phyloP scores from a whole-genome alignment of 768 basidiomycete species.

The Leccinum barrowsii region DNA sequence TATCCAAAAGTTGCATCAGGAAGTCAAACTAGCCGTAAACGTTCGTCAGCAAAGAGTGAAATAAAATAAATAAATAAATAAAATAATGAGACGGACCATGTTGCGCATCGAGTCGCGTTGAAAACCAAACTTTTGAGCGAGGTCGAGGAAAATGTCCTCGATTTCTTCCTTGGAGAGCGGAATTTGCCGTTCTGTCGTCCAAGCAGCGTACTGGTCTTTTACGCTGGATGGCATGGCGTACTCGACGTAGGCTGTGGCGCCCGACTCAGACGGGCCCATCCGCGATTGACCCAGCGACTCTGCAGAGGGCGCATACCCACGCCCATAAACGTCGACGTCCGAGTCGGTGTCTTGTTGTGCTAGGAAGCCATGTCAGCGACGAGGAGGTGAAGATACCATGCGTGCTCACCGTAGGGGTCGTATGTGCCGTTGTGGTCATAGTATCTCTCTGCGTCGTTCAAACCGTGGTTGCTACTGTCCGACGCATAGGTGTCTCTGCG shows the following conservation, averaged over 20 bases:
- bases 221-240: slow-evolving; percentile 50
- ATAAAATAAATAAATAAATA: slow-evolving; percentile 12
- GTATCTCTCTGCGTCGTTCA: slow-evolving; percentile 43
- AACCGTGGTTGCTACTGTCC: slow-evolving; percentile 60
- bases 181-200: slow-evolving; percentile 88
- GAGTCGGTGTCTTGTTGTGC: slow-evolving; percentile 84
- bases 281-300: slow-evolving; percentile 69
- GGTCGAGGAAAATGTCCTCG: slow-evolving; percentile 95
- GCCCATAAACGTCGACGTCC: slow-evolving; percentile 70
- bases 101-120: slow-evolving; percentile 94
- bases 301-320: slow-evolving; percentile 64
- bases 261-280: slow-evolving; percentile 61
- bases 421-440: slow-evolving; percentile 66
- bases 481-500: slow-evolving; percentile 69
- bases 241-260: slow-evolving; percentile 69
- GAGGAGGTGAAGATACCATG: slow-evolving; percentile 3
- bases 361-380: slow-evolving; percentile 25
- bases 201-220: slow-evolving; percentile 90
- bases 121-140: slow-evolving; percentile 98
- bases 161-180: slow-evolving; percentile 99
- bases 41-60: slow-evolving; percentile 4
- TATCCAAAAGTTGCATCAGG: slow-evolving; percentile 95
- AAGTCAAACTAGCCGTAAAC: slow-evolving; percentile 75
- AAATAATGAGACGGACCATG: slow-evolving; percentile 57
- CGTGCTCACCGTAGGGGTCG: slow-evolving; percentile 55